Conservation (phyloP, 176 grass and related monocot genomes). For the Saccharum officinarum region DNA sequence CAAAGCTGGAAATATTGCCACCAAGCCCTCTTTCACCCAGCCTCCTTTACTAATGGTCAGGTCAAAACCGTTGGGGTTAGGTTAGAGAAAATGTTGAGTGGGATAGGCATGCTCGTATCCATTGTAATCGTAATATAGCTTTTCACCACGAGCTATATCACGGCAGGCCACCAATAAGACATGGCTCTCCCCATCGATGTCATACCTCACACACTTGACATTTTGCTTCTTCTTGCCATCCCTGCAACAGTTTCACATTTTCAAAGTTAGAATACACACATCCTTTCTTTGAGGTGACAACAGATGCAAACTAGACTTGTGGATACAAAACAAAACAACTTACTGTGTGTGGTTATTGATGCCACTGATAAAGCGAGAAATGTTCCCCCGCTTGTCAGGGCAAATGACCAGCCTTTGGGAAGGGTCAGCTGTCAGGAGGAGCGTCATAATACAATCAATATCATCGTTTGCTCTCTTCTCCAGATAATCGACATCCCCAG, state of each 20-base stretch:
- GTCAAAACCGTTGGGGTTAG: slow-evolving; percentile 7
- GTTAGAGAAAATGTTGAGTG: slow-evolving; percentile 84
- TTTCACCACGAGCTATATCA: slow-evolving; percentile 83
- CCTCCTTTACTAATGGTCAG: slow-evolving; percentile 27
- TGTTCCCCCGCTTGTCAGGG: slow-evolving; percentile 82
- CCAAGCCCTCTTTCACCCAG: slow-evolving; percentile 30
- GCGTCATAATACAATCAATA: slow-evolving; percentile 72
- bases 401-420: slow-evolving; percentile 64
- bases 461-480: slow-evolving; percentile 61
- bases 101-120: slow-evolving; percentile 86
- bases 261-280: slow-evolving; percentile 20
- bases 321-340: slow-evolving; percentile 24
- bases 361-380: slow-evolving; percentile 79
- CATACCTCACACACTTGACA: slow-evolving; percentile 85
- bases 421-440: slow-evolving; percentile 50
- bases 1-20: slow-evolving; percentile 46
- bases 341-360: slow-evolving; percentile 89
- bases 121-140: slow-evolving; percentile 96
- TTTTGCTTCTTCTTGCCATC: slow-evolving; percentile 91
- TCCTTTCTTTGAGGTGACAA: slow-evolving; percentile 6
- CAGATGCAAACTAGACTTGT: neutral
- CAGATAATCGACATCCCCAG: slow-evolving; percentile 69
- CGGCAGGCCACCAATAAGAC: slow-evolving; percentile 84
- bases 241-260: slow-evolving; percentile 52
- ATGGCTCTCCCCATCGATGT: slow-evolving; percentile 78